Evolutionary conservation across 2,329 filamentous ascomycete genomes (phyloP), one percentile per base, ranked within the genome.

Genomic region (Chaetomium olivaceum): DNA sequence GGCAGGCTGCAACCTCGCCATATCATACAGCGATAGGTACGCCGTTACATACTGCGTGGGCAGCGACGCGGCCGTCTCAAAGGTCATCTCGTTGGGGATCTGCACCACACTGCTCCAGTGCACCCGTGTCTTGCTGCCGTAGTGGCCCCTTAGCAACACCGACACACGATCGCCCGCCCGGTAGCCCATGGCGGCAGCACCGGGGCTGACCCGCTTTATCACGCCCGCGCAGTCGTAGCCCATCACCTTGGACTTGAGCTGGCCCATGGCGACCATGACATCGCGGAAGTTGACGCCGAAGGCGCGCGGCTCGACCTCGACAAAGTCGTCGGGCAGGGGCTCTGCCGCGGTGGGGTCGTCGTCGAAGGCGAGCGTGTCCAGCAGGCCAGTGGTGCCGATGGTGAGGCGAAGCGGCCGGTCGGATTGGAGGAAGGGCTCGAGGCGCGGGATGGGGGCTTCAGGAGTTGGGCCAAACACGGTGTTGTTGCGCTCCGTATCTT

Each of bases 281-380:
- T 81, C 79, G 4, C 71, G 69, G 63, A 78, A 79, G 67, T 79
- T 80, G 23, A 80, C 58, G 27, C 77, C 78, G n/a, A 71, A 71
- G 0, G 77, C 76, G 58, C 71, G 69, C 0, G 74, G 62, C 31
- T 77, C 70, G 19, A 80, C 69, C 62, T 79, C 75, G 25, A 79
- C 63, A 19, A 73, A 69, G 60, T 76, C 72, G 0, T 69, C 64
- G 5, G 63, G 59, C 3, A 76, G 63, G 25, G 64, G 56, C 11
- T 69, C 69, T 1, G 62, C 25, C 4, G 66, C 60, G 25, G 36
- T 65, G 9, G 63, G 54, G 39, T 72, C 70, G 56, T 73, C 71
- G 25, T 64, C 58, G 31, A 73, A 73, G 2, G 56, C 64, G 12
- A 73, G 67, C 0, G 69, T 72, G 27, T 72, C 69, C 2, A 72